Base-by-base conservation (phyloP, 768 basidiomycete genomes). In the Filobasidium floriforme region DNA sequence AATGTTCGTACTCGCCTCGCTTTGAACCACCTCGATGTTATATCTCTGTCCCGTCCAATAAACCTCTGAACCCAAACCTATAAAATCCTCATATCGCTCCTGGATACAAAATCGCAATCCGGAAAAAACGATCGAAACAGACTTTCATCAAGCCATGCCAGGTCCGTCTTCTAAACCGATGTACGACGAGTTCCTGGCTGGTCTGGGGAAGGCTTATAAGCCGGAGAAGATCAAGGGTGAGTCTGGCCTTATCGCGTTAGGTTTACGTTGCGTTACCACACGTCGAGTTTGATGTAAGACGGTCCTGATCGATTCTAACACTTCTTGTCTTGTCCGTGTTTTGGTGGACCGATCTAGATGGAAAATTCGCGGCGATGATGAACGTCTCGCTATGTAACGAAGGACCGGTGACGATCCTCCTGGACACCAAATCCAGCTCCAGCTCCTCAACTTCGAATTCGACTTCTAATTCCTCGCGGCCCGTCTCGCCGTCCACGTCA, bases 361-460 rank as follows among this genome's bases (percentile, higher is more conserved):
- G 92, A n/a, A 83, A 81, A 70, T 96, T 97, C 75, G 92, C 92
- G 40, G 92, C 92, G 5, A 94, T 94, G 92, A 97, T 97, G 92
- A 84, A 86, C 65, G 90, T 97, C 61, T 85, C 82, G 68, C 79
- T 94, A 64, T 87, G 84, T 24, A 97, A 97, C 75, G 92, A 97
- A 81, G 76, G 75, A 2, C 75, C 75, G 26, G 68, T 74, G n/a
- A 76, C 75, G 0, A 73, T 76, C 41, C 59, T 73, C 26, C 66
- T 74, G 26, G 68, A 69, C n/a, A 59, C 63, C 46, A 57, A 59
- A 41, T n/a, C 54, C 32, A 37, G 49, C 49, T n/a, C 54, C 32
- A 37, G 49, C 49, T 51, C 49, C 7, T 51, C 24, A 2, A 19
- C 4, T 19, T 51, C 24, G 12, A 51, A 12, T 26, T 26, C 24